These are phyloP conservation scores for Epithele typhae DNA, from an alignment of 768 basidiomycete species.

Conservation along the genomic window DNA sequence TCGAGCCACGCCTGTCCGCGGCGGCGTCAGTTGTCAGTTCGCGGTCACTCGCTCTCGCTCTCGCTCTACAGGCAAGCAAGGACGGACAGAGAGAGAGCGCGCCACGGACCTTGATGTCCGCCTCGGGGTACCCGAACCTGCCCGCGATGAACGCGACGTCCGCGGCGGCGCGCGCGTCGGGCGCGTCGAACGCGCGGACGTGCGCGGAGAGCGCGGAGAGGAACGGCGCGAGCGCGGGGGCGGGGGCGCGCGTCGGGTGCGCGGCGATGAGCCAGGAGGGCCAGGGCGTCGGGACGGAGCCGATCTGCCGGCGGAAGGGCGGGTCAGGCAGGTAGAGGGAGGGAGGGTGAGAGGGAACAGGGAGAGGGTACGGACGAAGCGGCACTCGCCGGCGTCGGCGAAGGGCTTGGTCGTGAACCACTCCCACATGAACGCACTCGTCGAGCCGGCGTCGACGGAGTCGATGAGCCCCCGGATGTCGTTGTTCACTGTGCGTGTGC, in stretches of 20 bases:
- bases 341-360: background rate
- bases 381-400: constrained; percentile 70
- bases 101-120: constrained; percentile 65
- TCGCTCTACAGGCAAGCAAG: background rate
- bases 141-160: constrained; percentile 74
- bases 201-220: constrained; percentile 57
- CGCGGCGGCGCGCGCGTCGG: constrained; percentile 48
- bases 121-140: constrained; percentile 76
- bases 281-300: constrained; percentile 90
- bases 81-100: background rate
- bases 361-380: constrained; percentile 61
- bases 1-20: constrained; percentile 75
- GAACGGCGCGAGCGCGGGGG: constrained; percentile 51
- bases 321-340: background rate
- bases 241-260: constrained; percentile 59
- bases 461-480: constrained; percentile 77
- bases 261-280: constrained; percentile 95
- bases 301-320: constrained; percentile 46
- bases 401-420: constrained; percentile 89
- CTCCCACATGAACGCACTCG: constrained; percentile 94
- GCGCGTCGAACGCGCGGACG: constrained; percentile 62
- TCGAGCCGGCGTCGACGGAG: constrained; percentile 85
- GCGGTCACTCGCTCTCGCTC: background rate
- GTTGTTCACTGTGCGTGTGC: constrained; percentile 55
- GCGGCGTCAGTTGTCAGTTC: background rate